These are phyloP conservation scores for Multifurca ochricompacta DNA, from an alignment of 768 basidiomycete genomes.

Conservation along the genomic window DNA sequence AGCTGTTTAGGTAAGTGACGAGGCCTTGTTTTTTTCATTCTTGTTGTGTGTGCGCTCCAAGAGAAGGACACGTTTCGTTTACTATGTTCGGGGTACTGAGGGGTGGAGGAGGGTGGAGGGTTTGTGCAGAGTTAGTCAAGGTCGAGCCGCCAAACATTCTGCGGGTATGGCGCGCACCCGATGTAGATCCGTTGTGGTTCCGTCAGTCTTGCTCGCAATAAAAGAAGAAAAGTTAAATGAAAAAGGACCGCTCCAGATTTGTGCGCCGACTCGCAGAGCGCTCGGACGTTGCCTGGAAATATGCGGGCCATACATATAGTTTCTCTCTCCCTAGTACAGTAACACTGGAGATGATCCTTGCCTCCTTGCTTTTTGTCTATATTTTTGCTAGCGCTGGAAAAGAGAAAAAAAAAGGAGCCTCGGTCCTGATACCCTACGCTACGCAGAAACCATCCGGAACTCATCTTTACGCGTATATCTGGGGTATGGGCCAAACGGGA, in stretches of 20 bases:
- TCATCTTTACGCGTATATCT: constrained; percentile 85
- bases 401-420: constrained; percentile 69
- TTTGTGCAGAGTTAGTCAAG: constrained; percentile 69
- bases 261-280: constrained; percentile 53
- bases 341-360: neutral
- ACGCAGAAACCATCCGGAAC: constrained; percentile 69
- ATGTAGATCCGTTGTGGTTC: constrained; percentile 68
- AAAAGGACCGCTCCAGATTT: constrained; percentile 33
- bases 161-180: constrained; percentile 64
- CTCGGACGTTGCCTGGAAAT: constrained; percentile 60
- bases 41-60: too few relatives aligned
- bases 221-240: constrained; percentile 22
- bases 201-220: constrained; percentile 63
- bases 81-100: too few relatives aligned
- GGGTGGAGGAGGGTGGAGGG: constrained; percentile 47
- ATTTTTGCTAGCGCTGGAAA: constrained; percentile 47
- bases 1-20: constrained; percentile 54
- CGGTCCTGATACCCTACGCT: constrained; percentile 47
- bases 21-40: too few relatives aligned
- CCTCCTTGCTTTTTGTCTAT: neutral
- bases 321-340: too few relatives aligned
- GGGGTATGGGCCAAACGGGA: constrained; percentile 70
- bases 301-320: too few relatives aligned
- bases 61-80: too few relatives aligned
- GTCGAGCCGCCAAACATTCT: constrained; percentile 53